Evolutionary conservation across 1,284 basidiomycete species (phyloP), one percentile per base, ranked within the genome.

Genomic region (Puccinia hordei): DNA sequence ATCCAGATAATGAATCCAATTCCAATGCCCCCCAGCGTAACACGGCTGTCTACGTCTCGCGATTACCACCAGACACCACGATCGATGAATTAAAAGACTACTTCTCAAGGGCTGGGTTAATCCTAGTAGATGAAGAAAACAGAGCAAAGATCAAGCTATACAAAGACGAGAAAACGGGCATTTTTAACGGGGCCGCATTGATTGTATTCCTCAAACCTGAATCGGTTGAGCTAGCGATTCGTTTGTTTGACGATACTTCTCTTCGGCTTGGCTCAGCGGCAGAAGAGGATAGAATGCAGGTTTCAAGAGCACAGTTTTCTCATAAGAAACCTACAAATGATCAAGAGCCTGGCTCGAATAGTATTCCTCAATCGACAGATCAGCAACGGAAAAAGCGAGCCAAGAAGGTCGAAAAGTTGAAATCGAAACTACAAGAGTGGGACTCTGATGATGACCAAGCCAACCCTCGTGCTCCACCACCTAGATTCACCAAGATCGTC

Each of bases 131-230:
- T 83, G 92, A 95, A 83, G 88, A 91, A 17, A 94, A 94, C 15
- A 89, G 92, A 76, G 91, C 92, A 17, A 92, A 95, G 83, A 89
- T 98, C 85, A 98, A 99, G 88, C 89, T 99, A 87, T 99, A 99
- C 86, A 91, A 92, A 77, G 90, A 90, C 82, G 93, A 93, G 1
- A 73, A 74, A 44, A 91, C 93, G 82, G 94, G 94, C n/a, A 87
- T 88, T 46, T 98, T 98, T 86, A 97, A 91, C 84, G 96, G 97
- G 46, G 96, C 99, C 83, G 96, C 96, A 0, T 87, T 99, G 82
- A 91, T 99, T 80, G 94, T 98, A 66, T 99, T 93, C 86, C 97
- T 98, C 88, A 98, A 98, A 86, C 94, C 96, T 84, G 96, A 95
- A 82, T 95, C 93, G 41, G 97, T 99, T 22, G 87, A 88, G 15